Base-by-base conservation (phyloP, 2,329 filamentous ascomycete species). In the Cryphonectria radicalis region DNA sequence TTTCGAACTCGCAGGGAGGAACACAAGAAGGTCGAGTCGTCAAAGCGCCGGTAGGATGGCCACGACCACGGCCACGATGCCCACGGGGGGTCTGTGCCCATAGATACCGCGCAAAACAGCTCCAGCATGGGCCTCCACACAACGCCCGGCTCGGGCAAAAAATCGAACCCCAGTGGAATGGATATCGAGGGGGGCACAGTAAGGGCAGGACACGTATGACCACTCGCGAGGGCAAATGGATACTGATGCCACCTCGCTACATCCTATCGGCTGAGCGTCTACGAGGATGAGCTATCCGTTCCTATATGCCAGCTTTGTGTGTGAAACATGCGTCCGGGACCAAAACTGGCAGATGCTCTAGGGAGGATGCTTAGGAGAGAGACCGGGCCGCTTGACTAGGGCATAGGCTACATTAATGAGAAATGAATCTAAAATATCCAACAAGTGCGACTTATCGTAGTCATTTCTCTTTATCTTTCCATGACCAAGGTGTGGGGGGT, bases 21-120 rank as follows among this genome's bases (percentile, higher is more conserved):
- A 82, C 84, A 98, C 75, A 97, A 97, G 88, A 98, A 97, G 84
- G 93, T 98, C 78, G 93, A 96, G 81, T 88, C 90, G 57, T 86
- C 89, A 73, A 93, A 93, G 84, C 88, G 88, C 77, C 85, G 87
- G 84, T 89, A 79, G 83, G 74, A 71, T 43, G 37, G 50, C n/a
- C 25, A 68, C 69, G 67, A n/a, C 17, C 28, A 28, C 57, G 37
- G 17, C 40, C 17, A 7, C 59, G 40, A 37, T 17, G 13, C 32
- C 11, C 28, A 63, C 22, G 19, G 59, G n/a, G 19, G 59, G n/a
- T 46, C n/a, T 28, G 22, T 46, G 40, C n/a, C 40, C n/a, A 32
- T 46, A 19, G 25, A 63, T 7, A 64, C 37, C 4, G 6, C 42
- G 11, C 40, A 17, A 46, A n/a, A 64, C 8, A 43, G 37, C n/a